Evolutionary conservation across 2,329 filamentous ascomycete genomes (phyloP).

Genomic region (Thelonectria discophora): DNA sequence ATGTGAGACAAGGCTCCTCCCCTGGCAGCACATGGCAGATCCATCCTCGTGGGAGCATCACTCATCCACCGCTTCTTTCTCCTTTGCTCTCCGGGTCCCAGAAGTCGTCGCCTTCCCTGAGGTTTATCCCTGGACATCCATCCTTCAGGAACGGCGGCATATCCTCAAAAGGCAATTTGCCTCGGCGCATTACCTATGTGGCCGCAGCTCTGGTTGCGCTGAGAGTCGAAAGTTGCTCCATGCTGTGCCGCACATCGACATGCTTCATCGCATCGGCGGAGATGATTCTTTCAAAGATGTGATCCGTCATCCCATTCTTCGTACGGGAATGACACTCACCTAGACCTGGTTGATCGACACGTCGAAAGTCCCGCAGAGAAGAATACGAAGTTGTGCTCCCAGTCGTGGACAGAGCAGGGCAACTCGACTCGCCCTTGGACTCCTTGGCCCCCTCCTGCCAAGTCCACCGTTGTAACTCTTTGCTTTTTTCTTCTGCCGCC

Average conservation of each 20-base stretch:
- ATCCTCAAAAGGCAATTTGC: conserved; percentile 18
- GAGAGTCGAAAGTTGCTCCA: conserved; percentile 4
- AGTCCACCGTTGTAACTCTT: not conserved
- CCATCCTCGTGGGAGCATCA: conserved; percentile 35
- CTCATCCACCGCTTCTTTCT: conserved; percentile 22
- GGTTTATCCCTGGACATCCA: conserved; percentile 19
- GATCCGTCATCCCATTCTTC: conserved; percentile 17
- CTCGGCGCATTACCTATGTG: conserved; percentile 15
- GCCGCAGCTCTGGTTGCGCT: conserved; percentile 6
- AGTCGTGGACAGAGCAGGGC: no score
- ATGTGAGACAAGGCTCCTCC: conserved; percentile 39
- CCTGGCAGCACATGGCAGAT: conserved; percentile 41
- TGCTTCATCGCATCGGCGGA: conserved; percentile 16
- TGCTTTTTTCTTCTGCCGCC: not conserved
- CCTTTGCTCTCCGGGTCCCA: not conserved
- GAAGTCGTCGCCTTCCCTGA: conserved; percentile 3
- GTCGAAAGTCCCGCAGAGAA: no score
- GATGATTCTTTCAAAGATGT: conserved; percentile 11
- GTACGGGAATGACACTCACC: conserved; percentile 9
- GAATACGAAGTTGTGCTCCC: no score
- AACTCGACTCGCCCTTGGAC: no score
- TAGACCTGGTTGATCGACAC: conserved; percentile 21
- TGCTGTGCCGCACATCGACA: conserved; percentile 13
- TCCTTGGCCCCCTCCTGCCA: no score
- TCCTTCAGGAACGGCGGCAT: conserved; percentile 23